Conservation (phyloP, 2,329 filamentous ascomycete genomes). For the Myriangium duriaei region DNA sequence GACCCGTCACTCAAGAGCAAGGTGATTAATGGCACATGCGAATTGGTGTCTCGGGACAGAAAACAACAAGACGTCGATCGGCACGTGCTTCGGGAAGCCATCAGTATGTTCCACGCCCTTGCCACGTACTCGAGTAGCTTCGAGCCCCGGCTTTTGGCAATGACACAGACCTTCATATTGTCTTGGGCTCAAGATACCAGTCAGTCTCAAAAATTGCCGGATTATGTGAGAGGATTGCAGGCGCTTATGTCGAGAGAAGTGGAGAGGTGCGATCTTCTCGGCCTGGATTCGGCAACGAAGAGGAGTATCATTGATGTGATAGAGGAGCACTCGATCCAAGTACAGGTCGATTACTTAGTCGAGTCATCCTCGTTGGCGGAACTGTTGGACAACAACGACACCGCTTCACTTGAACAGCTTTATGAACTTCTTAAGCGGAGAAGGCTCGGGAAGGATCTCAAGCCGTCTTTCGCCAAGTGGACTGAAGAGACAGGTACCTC, state of each 20-base stretch:
- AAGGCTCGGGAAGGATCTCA: constrained; percentile 56
- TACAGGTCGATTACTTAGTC: constrained; percentile 42
- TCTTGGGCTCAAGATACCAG: constrained; percentile 58
- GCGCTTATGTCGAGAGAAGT: constrained; percentile 60
- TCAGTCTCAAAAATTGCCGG: constrained; percentile 48
- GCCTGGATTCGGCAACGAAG: constrained; percentile 72
- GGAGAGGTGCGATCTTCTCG: constrained; percentile 64
- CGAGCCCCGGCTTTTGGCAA: constrained; percentile 58
- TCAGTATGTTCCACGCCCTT: constrained; percentile 77
- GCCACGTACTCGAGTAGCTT: constrained; percentile 69
- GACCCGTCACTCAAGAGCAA: constrained; percentile 39
- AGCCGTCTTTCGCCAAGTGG: constrained; percentile 63
- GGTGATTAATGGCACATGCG: constrained; percentile 59
- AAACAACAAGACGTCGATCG: constrained; percentile 45
- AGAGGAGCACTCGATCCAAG: constrained; percentile 58
- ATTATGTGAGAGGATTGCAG: constrained; percentile 62
- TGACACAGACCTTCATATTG: constrained; percentile 55
- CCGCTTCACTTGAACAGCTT: constrained; percentile 58
- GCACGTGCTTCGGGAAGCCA: constrained; percentile 53
- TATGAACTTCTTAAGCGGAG: constrained; percentile 67
- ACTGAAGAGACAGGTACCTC: constrained; percentile 60
- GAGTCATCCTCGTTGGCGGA: constrained; percentile 48
- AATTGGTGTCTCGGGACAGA: constrained; percentile 63
- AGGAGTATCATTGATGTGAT: constrained; percentile 60
- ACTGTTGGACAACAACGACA: constrained; percentile 58